These are phyloP conservation scores for Fusarium guadeloupense DNA, from an alignment of 2,329 filamentous ascomycete species.

Conservation along the genomic window DNA sequence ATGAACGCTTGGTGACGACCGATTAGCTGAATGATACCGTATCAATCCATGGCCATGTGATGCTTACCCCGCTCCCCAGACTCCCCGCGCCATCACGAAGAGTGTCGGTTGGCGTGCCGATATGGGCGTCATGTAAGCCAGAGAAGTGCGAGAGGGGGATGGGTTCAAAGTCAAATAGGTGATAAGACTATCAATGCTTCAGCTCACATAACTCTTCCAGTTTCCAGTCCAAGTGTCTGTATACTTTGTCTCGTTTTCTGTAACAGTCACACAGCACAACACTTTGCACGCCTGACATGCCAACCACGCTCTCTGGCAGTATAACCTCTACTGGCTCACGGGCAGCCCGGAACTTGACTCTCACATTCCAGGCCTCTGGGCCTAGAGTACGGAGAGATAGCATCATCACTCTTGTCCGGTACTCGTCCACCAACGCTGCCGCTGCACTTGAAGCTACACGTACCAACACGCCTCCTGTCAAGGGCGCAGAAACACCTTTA, in stretches of 20 bases:
- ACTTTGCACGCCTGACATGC: slow-evolving; percentile 15
- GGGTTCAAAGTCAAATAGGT: slow-evolving; percentile 13
- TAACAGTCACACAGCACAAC: no score
- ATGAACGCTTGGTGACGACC: slow-evolving; percentile 6
- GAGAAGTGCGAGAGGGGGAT: background rate
- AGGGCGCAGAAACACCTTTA: slow-evolving; percentile 31
- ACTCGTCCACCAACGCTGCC: slow-evolving; percentile 7
- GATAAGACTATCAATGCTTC: slow-evolving; percentile 17
- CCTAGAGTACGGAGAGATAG: slow-evolving; percentile 8
- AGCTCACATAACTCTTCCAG: background rate
- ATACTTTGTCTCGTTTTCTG: background rate
- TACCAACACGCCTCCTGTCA: slow-evolving; percentile 1
- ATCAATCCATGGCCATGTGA: slow-evolving; percentile 20
- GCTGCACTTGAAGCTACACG: slow-evolving; percentile 21
- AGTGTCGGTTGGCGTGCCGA: slow-evolving; percentile 28
- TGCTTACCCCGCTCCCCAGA: slow-evolving; percentile 30
- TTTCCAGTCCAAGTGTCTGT: background rate
- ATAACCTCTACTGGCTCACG: slow-evolving; percentile 21
- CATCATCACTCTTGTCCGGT: slow-evolving; percentile 2
- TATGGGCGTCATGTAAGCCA: slow-evolving; percentile 5
- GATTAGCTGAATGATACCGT: slow-evolving; percentile 7
- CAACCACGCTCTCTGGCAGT: slow-evolving; percentile 16
- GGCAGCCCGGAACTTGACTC: slow-evolving; percentile 18
- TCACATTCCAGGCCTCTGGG: slow-evolving; percentile 3
- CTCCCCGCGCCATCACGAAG: slow-evolving; percentile 22